Conservation (phyloP, 2,329 filamentous ascomycete genomes). For the Hymenoscyphus linearis region DNA sequence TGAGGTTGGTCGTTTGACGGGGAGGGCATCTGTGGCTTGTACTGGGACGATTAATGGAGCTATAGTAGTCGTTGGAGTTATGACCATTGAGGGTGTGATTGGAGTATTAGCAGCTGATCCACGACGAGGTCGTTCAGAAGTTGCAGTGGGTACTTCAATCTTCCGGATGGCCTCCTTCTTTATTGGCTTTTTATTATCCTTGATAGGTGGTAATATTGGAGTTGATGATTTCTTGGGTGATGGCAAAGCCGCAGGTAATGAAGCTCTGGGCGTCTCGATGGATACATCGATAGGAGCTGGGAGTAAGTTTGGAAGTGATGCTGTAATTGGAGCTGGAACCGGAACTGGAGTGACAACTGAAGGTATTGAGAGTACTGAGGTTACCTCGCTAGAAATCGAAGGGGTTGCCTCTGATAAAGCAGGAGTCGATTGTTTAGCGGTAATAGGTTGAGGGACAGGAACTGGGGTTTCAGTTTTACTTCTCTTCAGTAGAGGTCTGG, state of each 20-base stretch:
- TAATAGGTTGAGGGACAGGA: slow-evolving; percentile 38
- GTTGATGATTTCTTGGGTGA: slow-evolving; percentile 32
- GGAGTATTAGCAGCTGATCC: slow-evolving; percentile 8
- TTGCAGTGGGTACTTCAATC: slow-evolving; percentile 13
- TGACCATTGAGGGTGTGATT: slow-evolving; percentile 1
- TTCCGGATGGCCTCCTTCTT: slow-evolving; percentile 23
- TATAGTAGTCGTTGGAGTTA: slow-evolving; percentile 14
- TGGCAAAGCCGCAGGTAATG: slow-evolving; percentile 12
- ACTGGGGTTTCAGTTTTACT: slow-evolving; percentile 54
- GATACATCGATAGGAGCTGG: slow-evolving; percentile 17
- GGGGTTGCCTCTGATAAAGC: slow-evolving; percentile 10
- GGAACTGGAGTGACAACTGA: slow-evolving; percentile 6
- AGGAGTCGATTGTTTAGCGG: slow-evolving; percentile 32
- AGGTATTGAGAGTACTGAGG: slow-evolving; percentile 10
- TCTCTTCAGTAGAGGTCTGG: slow-evolving; percentile 41
- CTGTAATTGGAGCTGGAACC: not conserved
- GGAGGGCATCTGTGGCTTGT: slow-evolving; percentile 20
- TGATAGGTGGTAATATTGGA: slow-evolving; percentile 31
- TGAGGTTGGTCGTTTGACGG: slow-evolving; percentile 28
- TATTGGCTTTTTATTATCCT: slow-evolving; percentile 17
- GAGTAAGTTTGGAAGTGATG: slow-evolving; percentile 6
- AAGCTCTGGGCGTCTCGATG: slow-evolving; percentile 8
- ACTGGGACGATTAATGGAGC: slow-evolving; percentile 2
- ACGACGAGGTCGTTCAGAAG: slow-evolving; percentile 9
- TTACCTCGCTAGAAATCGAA: slow-evolving; percentile 23